Evolutionary conservation across 2,329 filamentous ascomycete species (phyloP).

Genomic region (Phaeosphaeriaceae sp.): DNA sequence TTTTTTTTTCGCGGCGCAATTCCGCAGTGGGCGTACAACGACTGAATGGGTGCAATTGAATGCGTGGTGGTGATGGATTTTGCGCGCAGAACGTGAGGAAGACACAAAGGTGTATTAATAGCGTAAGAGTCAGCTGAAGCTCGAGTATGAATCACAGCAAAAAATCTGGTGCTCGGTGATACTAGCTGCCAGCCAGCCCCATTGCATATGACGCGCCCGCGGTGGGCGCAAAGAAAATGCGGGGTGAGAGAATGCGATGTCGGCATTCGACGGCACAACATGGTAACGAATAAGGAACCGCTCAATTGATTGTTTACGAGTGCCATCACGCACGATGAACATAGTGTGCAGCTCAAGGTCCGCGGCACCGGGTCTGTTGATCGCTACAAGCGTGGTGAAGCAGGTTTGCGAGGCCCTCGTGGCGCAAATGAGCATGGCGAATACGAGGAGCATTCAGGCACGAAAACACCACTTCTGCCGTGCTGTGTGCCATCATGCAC

Average conservation of each 20-base stretch:
- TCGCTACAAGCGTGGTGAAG: background rate
- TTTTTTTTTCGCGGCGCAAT: slow-evolving; percentile 5
- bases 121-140: slow-evolving; percentile 3
- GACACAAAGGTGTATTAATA: background rate
- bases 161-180: slow-evolving; percentile 22
- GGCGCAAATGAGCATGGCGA: background rate
- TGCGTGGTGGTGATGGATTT: background rate
- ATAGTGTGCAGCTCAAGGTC: slow-evolving; percentile 1
- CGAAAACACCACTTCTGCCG: background rate
- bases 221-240: slow-evolving; percentile 4
- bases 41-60: background rate
- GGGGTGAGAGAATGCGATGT: slow-evolving; percentile 4
- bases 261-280: background rate
- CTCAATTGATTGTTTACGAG: slow-evolving; percentile 5
- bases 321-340: background rate
- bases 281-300: background rate
- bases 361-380: background rate
- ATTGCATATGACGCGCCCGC: slow-evolving; percentile 19
- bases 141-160: slow-evolving; percentile 24
- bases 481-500: slow-evolving; percentile 1
- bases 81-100: background rate
- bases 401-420: background rate
- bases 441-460: slow-evolving; percentile 7
- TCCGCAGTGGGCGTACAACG: background rate
- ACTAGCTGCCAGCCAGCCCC: slow-evolving; percentile 7